Percentiles rank a stretch among this genome's conserved stretches.
phyloP scores from a whole-genome alignment of 148 eudicot species.

The Persicaria tinctoria region DNA sequence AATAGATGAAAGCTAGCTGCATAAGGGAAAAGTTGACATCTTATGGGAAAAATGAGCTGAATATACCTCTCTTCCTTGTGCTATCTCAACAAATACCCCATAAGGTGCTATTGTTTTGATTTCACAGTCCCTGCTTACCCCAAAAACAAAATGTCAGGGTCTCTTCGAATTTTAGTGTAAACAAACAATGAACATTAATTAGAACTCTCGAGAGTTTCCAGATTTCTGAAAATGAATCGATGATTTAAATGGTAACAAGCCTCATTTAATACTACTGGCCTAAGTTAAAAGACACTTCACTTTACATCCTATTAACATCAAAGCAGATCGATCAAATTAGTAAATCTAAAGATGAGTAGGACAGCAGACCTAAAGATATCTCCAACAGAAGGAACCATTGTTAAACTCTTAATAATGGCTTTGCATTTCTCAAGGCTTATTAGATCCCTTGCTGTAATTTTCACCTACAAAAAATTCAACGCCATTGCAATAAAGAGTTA shows the following conservation, averaged over 20 bases:
- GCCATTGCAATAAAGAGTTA: not conserved
- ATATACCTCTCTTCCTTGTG: conserved; percentile 89
- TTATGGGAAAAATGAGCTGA: not conserved
- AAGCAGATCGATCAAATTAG: not conserved
- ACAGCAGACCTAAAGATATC: conserved; percentile 71
- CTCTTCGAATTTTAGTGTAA: not conserved
- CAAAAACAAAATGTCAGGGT: not conserved
- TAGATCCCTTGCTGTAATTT: conserved; percentile 67
- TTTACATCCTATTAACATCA: not conserved
- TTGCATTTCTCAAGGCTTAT: conserved; percentile 75
- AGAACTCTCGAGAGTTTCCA: not conserved
- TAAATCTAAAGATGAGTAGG: not conserved
- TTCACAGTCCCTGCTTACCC: conserved; percentile 61
- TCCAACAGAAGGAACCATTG: conserved; percentile 84
- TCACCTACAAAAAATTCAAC: conserved; percentile 41
- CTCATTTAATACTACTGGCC: not conserved
- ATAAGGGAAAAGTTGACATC: not conserved
- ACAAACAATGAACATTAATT: not conserved
- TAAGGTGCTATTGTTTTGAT: conserved; percentile 80
- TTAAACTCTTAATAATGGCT: conserved; percentile 60
- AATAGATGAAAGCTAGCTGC: not conserved
- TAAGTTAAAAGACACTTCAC: not conserved
- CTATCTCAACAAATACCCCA: conserved; percentile 90
- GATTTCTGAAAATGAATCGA: not conserved
- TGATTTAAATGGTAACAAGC: too few relatives aligned